These are phyloP conservation scores for Prunus mume DNA, from an alignment of 306 rosid genomes.

Conservation along the genomic window DNA sequence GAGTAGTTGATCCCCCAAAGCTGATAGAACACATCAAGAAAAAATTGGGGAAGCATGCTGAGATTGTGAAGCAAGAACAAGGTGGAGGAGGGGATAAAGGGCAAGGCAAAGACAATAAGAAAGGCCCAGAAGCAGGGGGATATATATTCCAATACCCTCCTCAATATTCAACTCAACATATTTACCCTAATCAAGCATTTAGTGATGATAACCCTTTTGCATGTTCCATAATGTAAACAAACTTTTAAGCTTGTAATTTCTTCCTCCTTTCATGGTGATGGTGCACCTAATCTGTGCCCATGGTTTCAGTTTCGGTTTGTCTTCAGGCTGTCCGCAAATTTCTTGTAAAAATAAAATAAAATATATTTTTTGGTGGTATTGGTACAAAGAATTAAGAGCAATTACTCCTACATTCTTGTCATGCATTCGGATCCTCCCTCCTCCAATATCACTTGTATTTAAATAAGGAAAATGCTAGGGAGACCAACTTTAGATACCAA, in stretches of 20 bases:
- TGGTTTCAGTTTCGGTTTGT: background rate
- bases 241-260: background rate
- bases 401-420: too few relatives aligned
- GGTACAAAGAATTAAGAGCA: too few relatives aligned
- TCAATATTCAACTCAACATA: slow-evolving; percentile 44
- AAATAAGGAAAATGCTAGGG: too few relatives aligned
- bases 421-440: fast-evolving
- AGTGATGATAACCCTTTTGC: slow-evolving; percentile 74
- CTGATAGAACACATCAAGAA: slow-evolving; percentile 42
- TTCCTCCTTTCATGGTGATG: background rate
- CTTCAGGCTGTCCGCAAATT: too few relatives aligned
- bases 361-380: too few relatives aligned
- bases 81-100: background rate
- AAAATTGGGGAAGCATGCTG: slow-evolving; percentile 54
- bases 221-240: slow-evolving; percentile 61
- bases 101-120: slow-evolving; percentile 3
- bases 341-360: too few relatives aligned
- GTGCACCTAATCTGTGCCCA: background rate
- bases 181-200: slow-evolving; percentile 48
- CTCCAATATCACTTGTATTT: too few relatives aligned
- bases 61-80: slow-evolving; percentile 35
- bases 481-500: too few relatives aligned
- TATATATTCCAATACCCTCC: slow-evolving; percentile 42
- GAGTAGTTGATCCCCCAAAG: slow-evolving; percentile 44
- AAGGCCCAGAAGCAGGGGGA: background rate